Base-by-base conservation (phyloP, 2,329 filamentous ascomycete genomes). In the Alternaria brassicae region DNA sequence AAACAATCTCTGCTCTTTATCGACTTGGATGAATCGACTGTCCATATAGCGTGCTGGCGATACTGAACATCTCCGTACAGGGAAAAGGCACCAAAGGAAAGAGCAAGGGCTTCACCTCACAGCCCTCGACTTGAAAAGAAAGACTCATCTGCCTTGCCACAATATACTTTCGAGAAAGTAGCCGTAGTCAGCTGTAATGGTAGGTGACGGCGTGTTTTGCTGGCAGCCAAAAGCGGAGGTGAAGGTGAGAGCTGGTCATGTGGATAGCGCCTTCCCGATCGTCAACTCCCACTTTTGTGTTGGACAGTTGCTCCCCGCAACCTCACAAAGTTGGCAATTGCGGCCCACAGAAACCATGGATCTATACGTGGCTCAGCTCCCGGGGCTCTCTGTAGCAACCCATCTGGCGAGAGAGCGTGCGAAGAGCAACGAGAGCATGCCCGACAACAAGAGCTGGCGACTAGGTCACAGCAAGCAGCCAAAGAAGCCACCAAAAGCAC, bases 391-490 rank as follows among this genome's bases (percentile, higher is more conserved):
- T 40, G 48, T 60, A 6, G 60, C 49, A 15, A 32, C 57, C 10
- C 57, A 60, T 30, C 34, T 62, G 30, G 25, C 27, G 27, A 55
- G 49, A 30, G 39, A 42, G 27, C 37, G 19, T n/a, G 21, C 50
- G 19, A 54, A 25, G 21, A 48, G 51, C 23, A 40, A 42, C 53
- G 36, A 53, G 53, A 53, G 27, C 17, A 69, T 67, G 66, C 66
- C 65, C 3, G 65, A 68, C 32, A 62, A 62, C 56, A 69, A 64
- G 50, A 58, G 67, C 21, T 73, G 71, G 69, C 69, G 69, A 53
- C 65, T 67, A 27, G 67, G 64, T 13, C 63, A 66, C 9, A 52
- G 53, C 48, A 71, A 62, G 30, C 53, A 62, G 37, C 40, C 62
- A 23, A 72, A 69, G 30, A 71, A 63, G 47, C 53, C 56, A 37